phyloP scores from a whole-genome alignment of 2,329 filamentous ascomycete genomes.

The Hyphodiscus sp. region DNA sequence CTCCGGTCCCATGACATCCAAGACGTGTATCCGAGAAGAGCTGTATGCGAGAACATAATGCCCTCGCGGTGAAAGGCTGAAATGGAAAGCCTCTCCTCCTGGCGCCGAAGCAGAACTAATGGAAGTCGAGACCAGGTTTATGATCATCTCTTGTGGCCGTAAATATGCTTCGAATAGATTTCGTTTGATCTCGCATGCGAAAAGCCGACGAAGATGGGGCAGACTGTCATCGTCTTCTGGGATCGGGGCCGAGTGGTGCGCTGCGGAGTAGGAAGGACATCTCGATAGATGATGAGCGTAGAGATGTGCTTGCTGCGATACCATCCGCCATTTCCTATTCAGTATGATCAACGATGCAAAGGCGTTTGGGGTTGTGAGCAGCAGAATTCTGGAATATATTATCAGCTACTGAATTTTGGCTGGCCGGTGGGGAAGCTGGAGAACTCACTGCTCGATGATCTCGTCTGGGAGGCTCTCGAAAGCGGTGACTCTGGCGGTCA shows the following conservation, averaged over 20 bases:
- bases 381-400: constrained; percentile 47
- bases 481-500: constrained; percentile 10
- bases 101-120: constrained; percentile 77
- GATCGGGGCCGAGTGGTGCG: constrained; percentile 31
- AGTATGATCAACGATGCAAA: constrained; percentile 62
- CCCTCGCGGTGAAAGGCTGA: constrained; percentile 70
- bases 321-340: constrained; percentile 58
- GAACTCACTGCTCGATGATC: constrained; percentile 60
- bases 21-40: constrained; percentile 75
- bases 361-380: constrained; percentile 51
- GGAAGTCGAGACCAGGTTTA: constrained; percentile 77
- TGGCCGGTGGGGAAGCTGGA: constrained; percentile 4
- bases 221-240: constrained; percentile 44
- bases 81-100: constrained; percentile 79
- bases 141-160: constrained; percentile 60
- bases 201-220: constrained; percentile 54
- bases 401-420: constrained; percentile 9
- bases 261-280: constrained; percentile 53
- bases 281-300: constrained; percentile 56
- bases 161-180: constrained; percentile 74
- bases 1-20: constrained; percentile 57
- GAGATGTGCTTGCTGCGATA: constrained; percentile 57
- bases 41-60: constrained; percentile 74
- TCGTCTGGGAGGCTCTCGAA: constrained; percentile 58
- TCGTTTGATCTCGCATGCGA: constrained; percentile 65